Evolutionary conservation across 2,329 filamentous ascomycete genomes (phyloP).

Genomic region (Colletotrichum higginsianum): DNA sequence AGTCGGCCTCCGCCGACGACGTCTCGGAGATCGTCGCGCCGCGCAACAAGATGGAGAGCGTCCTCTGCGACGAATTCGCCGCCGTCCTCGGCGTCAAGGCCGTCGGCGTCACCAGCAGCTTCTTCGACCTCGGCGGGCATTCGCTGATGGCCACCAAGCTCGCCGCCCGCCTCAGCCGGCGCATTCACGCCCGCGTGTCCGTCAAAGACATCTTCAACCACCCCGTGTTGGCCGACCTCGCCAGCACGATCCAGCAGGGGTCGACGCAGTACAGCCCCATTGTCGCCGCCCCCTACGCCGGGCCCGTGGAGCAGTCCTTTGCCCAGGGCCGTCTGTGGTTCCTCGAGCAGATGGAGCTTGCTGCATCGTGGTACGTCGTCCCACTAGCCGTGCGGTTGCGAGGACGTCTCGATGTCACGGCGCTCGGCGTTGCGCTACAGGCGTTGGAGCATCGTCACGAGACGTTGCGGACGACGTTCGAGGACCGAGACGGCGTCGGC

Average conservation of each 20-base stretch:
- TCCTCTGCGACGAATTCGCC: slow-evolving; percentile 25
- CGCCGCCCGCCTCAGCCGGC: slow-evolving; percentile 28
- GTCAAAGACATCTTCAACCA: slow-evolving; percentile 35
- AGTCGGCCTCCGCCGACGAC: too few relatives aligned
- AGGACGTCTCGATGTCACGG: slow-evolving; percentile 39
- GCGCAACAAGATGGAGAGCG: slow-evolving; percentile 44
- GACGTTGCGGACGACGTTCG: slow-evolving; percentile 44
- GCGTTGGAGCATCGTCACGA: slow-evolving; percentile 45
- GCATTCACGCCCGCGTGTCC: slow-evolving; percentile 19
- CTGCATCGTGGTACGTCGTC: slow-evolving; percentile 42
- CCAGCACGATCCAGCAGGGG: background rate
- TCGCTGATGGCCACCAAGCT: slow-evolving; percentile 35
- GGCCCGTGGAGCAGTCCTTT: slow-evolving; percentile 45
- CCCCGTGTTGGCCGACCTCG: slow-evolving; percentile 15
- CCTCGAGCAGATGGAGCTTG: slow-evolving; percentile 44
- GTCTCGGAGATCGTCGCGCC: background rate
- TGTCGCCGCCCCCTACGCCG: slow-evolving; percentile 2
- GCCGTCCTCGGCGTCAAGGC: slow-evolving; percentile 23
- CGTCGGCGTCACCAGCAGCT: slow-evolving; percentile 35
- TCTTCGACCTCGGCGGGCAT: slow-evolving; percentile 41
- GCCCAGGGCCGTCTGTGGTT: slow-evolving; percentile 46
- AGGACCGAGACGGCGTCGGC: slow-evolving; percentile 3
- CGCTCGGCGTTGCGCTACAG: slow-evolving; percentile 29
- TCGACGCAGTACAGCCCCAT: slow-evolving; percentile 15
- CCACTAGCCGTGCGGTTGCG: slow-evolving; percentile 38